These are phyloP conservation scores for Geosmithia putterillii DNA, from an alignment of 2,329 filamentous ascomycete species.

Conservation along the genomic window DNA sequence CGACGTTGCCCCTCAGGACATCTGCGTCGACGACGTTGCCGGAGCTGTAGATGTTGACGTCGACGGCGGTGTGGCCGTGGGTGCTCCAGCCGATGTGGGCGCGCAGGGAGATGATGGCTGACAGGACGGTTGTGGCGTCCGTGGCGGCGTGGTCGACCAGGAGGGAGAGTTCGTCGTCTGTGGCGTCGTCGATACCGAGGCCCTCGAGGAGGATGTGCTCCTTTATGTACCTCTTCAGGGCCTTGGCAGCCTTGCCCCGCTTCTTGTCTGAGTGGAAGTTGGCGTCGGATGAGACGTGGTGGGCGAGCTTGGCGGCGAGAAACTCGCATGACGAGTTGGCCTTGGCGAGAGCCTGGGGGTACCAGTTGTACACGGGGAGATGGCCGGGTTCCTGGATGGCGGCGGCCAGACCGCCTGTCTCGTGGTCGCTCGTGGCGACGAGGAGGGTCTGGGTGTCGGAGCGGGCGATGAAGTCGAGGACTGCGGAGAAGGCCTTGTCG, in stretches of 20 bases:
- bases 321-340: slow-evolving; percentile 70
- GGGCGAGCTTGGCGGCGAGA: slow-evolving; percentile 48
- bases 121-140: slow-evolving; percentile 48
- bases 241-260: too few species aligned
- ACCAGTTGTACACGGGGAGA: slow-evolving; percentile 58
- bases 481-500: slow-evolving; percentile 71
- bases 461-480: slow-evolving; percentile 72
- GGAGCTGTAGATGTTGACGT: slow-evolving; percentile 93
- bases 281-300: slow-evolving; percentile 43
- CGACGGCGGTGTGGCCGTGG: slow-evolving; percentile 84
- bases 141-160: slow-evolving; percentile 45
- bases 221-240: slow-evolving; percentile 45
- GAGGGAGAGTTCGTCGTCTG: slow-evolving; percentile 54
- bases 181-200: slow-evolving; percentile 66
- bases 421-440: slow-evolving; percentile 87
- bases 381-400: slow-evolving; percentile 53
- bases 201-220: slow-evolving; percentile 53
- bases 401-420: slow-evolving; percentile 79
- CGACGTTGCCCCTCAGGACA: slow-evolving; percentile 69
- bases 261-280: too few species aligned
- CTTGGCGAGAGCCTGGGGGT: slow-evolving; percentile 62
- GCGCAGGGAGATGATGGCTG: slow-evolving; percentile 76
- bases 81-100: slow-evolving; percentile 90
- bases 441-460: slow-evolving; percentile 66
- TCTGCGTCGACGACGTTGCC: slow-evolving; percentile 51